Percentiles rank a stretch among this genome's conserved stretches.
These are phyloP conservation scores for Penicillium nucicola DNA, from an alignment of 495 filamentous ascomycete species.

Conservation along the genomic window DNA sequence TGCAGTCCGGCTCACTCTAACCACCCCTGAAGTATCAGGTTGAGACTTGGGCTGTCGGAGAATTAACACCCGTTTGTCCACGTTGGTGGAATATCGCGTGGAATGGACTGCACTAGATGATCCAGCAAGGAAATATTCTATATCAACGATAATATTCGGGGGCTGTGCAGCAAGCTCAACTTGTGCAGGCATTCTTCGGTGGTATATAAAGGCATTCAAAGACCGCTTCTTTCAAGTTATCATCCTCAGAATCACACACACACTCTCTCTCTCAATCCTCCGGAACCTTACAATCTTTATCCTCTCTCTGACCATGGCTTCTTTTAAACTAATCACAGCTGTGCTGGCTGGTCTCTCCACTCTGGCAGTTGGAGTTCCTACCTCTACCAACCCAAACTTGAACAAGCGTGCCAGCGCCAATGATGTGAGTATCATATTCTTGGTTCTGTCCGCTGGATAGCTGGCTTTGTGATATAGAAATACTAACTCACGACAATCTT, in stretches of 20 bases:
- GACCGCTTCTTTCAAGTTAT: not conserved
- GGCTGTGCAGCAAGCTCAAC: not conserved
- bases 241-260: not conserved
- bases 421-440: conserved; percentile 19
- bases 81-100: not conserved
- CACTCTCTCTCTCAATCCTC: not conserved
- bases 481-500: not conserved
- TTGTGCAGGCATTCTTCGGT: not conserved
- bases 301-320: conserved; percentile 18
- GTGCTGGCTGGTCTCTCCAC: conserved; percentile 25
- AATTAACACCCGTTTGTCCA: conserved; percentile 1
- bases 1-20: not conserved
- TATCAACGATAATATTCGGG: not conserved
- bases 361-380: conserved; percentile 28
- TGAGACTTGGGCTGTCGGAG: conserved; percentile 11
- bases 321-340: conserved; percentile 26
- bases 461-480: not conserved
- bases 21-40: not conserved
- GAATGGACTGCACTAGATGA: not conserved
- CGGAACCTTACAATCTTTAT: not conserved
- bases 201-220: not conserved
- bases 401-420: conserved; percentile 26
- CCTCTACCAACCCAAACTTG: conserved; percentile 13
- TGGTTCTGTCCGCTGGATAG: not conserved
- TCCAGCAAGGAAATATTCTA: conserved; percentile 1